Conservation (phyloP, 257 asterid species). For the Orobanche coerulescens region DNA sequence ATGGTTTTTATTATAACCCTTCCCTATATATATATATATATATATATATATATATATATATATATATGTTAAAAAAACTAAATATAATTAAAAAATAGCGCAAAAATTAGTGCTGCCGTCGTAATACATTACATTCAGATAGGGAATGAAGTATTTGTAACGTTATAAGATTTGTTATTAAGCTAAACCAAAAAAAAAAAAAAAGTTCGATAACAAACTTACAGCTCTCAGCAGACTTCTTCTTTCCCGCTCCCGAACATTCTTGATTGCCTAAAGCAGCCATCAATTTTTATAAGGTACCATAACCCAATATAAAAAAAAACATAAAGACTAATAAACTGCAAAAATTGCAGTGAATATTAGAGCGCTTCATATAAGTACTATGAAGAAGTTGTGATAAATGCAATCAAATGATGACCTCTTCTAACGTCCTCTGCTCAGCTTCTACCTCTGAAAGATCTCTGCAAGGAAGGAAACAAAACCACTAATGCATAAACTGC, state of each 20-base stretch:
- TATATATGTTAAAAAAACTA: too few species aligned
- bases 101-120: too few species aligned
- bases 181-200: neutral
- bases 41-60: too few species aligned
- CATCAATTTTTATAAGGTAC: constrained; percentile 18
- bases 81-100: too few species aligned
- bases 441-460: constrained; percentile 75
- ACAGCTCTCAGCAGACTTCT: constrained; percentile 72
- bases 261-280: constrained; percentile 68
- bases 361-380: neutral
- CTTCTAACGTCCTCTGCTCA: constrained; percentile 71
- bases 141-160: too few species aligned
- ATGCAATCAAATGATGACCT: constrained; percentile 35
- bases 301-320: neutral
- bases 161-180: too few species aligned
- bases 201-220: constrained; percentile 28
- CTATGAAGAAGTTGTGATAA: neutral
- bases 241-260: constrained; percentile 94
- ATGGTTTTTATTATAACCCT: too few species aligned
- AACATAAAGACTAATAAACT: constrained; percentile 4
- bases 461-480: constrained; percentile 33
- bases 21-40: too few species aligned
- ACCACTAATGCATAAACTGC: neutral
- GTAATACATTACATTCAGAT: too few species aligned
- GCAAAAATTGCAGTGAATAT: neutral